Base-by-base conservation (phyloP, 2,329 filamentous ascomycete genomes). In the Arthrobotrys musiformis region DNA sequence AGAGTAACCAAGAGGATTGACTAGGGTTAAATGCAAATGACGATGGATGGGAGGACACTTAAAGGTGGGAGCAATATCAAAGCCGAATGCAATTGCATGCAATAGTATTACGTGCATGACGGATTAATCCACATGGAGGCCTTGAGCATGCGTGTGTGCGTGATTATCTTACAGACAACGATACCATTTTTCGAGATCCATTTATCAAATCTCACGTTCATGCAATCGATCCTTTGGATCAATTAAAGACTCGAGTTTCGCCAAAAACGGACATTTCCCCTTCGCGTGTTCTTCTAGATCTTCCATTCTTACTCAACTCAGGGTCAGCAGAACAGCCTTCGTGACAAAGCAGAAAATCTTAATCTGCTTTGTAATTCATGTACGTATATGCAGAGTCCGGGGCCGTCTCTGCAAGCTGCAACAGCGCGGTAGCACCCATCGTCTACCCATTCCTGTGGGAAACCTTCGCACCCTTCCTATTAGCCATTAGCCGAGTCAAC, bases 311-410 rank as follows among this genome's bases (percentile, higher is more conserved):
- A 17, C 22, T 33, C 33, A 26, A 30, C 58, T 56, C 52, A 56
- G 73, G 66, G 73, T 77, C 73, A 77, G 66, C 73, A 77, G 73
- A 77, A 56, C 73, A 70, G 11, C 17, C 50, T 69, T 70, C 73
- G 73, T 77, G 73, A 77, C 66, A 70, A 33, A 61, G 58, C 61
- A 52, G 64, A 64, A n/a, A n/a, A n/a, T n/a, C n/a, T 44, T 61
- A 33, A 67, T 61, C 33, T 62, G 60, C 50, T 76, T 56, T 28
- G 54, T 58, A 58, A 37, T 42, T 42, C 40, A 42, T 37, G 33
- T 58, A 40, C 33, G 17, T 58, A 19, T 58, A 58, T 58, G 72
- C 72, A 70, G 33, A 61, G 73, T 77, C 67, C 73, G 66, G 73
- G 66, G 61, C 40, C 60, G 37, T 50, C 61, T 69, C 52, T 68